phyloP scores from a whole-genome alignment of 331 rosid genomes.

The Pyrus hybrid region DNA sequence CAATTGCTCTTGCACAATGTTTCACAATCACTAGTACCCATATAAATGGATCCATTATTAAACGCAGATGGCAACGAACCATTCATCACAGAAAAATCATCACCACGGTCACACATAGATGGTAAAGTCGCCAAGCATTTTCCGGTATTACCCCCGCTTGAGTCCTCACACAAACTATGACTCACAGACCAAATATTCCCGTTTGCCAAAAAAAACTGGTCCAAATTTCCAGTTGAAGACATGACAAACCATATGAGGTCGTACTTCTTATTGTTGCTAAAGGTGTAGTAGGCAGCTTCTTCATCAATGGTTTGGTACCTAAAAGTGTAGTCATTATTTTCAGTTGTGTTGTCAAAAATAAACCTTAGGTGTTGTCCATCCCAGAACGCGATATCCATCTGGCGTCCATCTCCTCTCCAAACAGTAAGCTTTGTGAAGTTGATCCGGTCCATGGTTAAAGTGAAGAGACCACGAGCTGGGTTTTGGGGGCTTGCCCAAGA shows the following conservation, averaged over 20 bases:
- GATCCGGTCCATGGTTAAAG: background rate
- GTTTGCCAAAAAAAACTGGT: background rate
- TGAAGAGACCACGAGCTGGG: background rate
- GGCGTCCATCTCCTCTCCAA: background rate
- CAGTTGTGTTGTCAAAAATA: background rate
- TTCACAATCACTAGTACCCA: background rate
- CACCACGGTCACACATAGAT: background rate
- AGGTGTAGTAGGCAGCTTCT: background rate
- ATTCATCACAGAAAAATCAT: conserved; percentile 2
- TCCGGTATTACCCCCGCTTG: background rate
- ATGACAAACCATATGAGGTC: conserved; percentile 12
- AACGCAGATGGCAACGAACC: background rate
- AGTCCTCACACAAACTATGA: conserved; percentile 6
- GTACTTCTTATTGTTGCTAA: background rate
- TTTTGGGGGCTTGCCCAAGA: conserved; percentile 8
- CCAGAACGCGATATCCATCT: conserved; percentile 5
- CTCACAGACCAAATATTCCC: background rate
- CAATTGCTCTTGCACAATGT: conserved; percentile 6
- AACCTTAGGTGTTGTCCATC: background rate
- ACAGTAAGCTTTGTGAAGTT: background rate
- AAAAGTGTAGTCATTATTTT: conserved; percentile 1
- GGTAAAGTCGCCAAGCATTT: conserved; percentile 6
- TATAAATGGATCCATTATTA: background rate
- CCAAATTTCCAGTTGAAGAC: conserved; percentile 4
- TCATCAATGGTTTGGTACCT: background rate